Conservation (phyloP, 2,329 filamentous ascomycete species). For the Thermothelomyces thermophilus region DNA sequence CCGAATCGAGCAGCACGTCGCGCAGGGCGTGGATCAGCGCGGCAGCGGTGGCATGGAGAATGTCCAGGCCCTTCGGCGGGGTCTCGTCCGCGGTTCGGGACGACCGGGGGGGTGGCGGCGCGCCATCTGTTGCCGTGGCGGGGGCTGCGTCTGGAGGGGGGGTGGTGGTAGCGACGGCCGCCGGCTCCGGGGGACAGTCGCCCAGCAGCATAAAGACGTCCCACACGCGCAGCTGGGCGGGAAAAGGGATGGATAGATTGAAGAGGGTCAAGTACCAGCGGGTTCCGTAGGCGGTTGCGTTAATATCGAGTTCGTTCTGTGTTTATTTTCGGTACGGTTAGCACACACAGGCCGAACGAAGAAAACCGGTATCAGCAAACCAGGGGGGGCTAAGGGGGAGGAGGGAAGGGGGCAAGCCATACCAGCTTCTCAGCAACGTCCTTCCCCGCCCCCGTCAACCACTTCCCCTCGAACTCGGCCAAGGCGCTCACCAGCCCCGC, state of each 20-base stretch:
- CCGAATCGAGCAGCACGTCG: constrained; percentile 81
- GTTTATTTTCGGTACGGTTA: constrained; percentile 14
- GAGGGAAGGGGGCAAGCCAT: constrained; percentile 39
- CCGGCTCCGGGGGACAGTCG: constrained; percentile 48
- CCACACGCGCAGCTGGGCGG: constrained; percentile 92
- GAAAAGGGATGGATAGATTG: constrained; percentile 92
- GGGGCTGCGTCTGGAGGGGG: not conserved
- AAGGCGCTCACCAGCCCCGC: constrained; percentile 79
- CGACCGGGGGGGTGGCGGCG: no score
- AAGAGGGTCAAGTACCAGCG: constrained; percentile 97
- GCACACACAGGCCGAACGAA: not conserved
- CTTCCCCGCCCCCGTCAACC: constrained; percentile 59
- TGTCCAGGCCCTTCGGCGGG: constrained; percentile 62
- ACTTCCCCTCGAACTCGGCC: constrained; percentile 74
- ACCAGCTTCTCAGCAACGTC: constrained; percentile 77
- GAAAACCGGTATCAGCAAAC: not conserved
- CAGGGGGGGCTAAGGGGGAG: no score
- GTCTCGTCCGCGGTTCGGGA: not conserved
- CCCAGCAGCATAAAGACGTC: constrained; percentile 95
- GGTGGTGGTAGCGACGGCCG: not conserved
- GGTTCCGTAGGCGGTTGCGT: constrained; percentile 88
- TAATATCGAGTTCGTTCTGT: constrained; percentile 71
- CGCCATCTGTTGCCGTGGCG: not conserved
- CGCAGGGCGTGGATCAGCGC: constrained; percentile 86
- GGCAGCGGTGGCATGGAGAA: constrained; percentile 83